These are phyloP conservation scores for Gentiana straminea DNA, from an alignment of 257 asterid species.

Conservation along the genomic window DNA sequence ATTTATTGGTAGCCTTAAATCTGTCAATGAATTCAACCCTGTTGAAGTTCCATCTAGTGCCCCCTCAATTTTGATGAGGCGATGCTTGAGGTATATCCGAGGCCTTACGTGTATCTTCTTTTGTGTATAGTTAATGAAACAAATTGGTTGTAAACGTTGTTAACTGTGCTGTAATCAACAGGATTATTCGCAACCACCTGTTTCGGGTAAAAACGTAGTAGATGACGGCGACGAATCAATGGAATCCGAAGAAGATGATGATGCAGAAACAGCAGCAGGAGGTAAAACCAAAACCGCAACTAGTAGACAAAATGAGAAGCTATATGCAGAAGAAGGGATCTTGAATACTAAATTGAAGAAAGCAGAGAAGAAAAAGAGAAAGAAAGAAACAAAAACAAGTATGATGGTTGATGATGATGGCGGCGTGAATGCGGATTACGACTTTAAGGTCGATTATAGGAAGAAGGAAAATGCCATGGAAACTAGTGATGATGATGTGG, in stretches of 20 bases:
- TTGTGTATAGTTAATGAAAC: too few relatives aligned
- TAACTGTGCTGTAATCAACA: slow-evolving; percentile 13
- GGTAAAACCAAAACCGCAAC: slow-evolving; percentile 32
- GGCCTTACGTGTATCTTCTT: too few relatives aligned
- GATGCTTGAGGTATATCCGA: slow-evolving; percentile 55
- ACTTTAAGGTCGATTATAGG: slow-evolving; percentile 61
- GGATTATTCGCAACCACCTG: slow-evolving; percentile 34
- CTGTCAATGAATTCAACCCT: slow-evolving; percentile 60
- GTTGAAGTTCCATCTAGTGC: slow-evolving; percentile 64
- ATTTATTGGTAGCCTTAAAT: slow-evolving; percentile 92
- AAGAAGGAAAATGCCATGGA: slow-evolving; percentile 40
- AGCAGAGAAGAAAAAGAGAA: slow-evolving; percentile 61
- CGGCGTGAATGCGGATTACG: slow-evolving; percentile 38
- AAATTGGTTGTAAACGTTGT: too few relatives aligned
- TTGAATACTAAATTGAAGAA: slow-evolving; percentile 57
- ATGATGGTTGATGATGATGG: slow-evolving; percentile 34
- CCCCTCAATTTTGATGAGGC: slow-evolving; percentile 58
- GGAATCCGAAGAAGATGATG: slow-evolving; percentile 50
- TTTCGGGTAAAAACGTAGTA: slow-evolving; percentile 4
- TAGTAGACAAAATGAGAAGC: slow-evolving; percentile 64
- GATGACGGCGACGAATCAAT: slow-evolving; percentile 37
- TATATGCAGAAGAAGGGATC: slow-evolving; percentile 75
- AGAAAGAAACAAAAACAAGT: slow-evolving; percentile 31
- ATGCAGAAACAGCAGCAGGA: slow-evolving; percentile 6
- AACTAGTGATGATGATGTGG: slow-evolving; percentile 15